Evolutionary conservation across 352 stramenopile species (phyloP).

Genomic region (Pythium apleroticum): DNA sequence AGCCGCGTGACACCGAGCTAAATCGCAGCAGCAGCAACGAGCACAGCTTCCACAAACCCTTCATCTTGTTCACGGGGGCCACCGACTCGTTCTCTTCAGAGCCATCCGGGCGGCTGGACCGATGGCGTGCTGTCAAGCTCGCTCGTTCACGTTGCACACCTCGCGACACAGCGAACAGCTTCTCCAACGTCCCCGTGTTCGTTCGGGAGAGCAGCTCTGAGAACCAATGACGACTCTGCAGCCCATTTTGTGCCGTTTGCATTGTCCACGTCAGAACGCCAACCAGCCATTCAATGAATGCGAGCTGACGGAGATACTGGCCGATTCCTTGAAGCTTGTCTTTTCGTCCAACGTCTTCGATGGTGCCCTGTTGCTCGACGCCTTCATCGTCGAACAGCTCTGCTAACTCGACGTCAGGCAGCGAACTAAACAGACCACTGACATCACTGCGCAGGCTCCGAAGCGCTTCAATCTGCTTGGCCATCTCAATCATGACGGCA

Average conservation of each 20-base stretch:
- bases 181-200: conserved; percentile 54
- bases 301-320: conserved; percentile 67
- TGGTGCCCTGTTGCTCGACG: background rate
- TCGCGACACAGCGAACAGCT: conserved; percentile 72
- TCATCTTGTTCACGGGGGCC: conserved; percentile 14
- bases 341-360: background rate
- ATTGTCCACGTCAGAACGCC: conserved; percentile 78
- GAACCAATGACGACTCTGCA: conserved; percentile 80
- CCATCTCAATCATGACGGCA: conserved; percentile 63
- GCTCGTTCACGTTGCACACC: conserved; percentile 76
- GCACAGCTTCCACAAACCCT: conserved; percentile 77
- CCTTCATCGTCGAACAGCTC: conserved; percentile 34
- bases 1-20: conserved; percentile 60
- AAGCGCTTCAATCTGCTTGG: conserved; percentile 49
- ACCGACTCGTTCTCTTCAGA: background rate
- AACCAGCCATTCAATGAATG: conserved; percentile 79
- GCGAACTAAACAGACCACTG: conserved; percentile 57
- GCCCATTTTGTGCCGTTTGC: conserved; percentile 63
- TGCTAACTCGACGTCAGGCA: conserved; percentile 60
- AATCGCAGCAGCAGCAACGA: conserved; percentile 81
- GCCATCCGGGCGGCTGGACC: conserved; percentile 24
- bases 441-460: conserved; percentile 40
- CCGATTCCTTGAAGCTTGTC: conserved; percentile 41
- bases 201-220: conserved; percentile 58
- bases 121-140: conserved; percentile 53